phyloP scores from a whole-genome alignment of 768 basidiomycete genomes.

The Kwoniella bestiolae region DNA sequence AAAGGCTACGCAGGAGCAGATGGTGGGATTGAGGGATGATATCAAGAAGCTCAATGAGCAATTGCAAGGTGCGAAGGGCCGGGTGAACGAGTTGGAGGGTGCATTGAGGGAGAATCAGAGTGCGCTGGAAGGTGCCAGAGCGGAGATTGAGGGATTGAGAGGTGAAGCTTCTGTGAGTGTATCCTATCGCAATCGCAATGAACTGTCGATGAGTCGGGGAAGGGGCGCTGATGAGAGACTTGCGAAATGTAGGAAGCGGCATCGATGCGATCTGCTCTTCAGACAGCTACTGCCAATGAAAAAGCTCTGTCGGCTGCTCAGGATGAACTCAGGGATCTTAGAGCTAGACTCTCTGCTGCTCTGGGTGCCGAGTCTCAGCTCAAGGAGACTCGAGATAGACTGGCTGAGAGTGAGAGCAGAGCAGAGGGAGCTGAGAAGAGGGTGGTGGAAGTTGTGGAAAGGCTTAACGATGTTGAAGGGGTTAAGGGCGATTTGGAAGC shows the following conservation, averaged over 20 bases:
- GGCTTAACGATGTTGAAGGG: constrained; percentile 44
- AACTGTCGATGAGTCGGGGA: too few relatives aligned
- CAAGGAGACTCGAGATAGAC: not conserved
- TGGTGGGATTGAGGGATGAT: constrained; percentile 75
- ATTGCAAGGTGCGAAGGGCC: constrained; percentile 68
- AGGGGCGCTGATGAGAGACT: constrained; percentile 26
- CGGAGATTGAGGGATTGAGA: constrained; percentile 81
- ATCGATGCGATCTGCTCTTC: constrained; percentile 60
- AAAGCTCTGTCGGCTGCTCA: constrained; percentile 64
- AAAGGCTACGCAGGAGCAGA: constrained; percentile 71
- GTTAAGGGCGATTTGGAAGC: constrained; percentile 31
- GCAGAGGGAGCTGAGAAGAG: constrained; percentile 21
- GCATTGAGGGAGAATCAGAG: constrained; percentile 83
- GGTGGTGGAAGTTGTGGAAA: constrained; percentile 12
- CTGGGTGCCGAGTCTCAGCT: constrained; percentile 5
- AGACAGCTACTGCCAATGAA: constrained; percentile 63
- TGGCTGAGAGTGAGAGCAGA: constrained; percentile 19
- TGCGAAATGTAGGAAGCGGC: constrained; percentile 66
- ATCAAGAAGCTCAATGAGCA: constrained; percentile 69
- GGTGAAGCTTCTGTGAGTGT: constrained; percentile 76
- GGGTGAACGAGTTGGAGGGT: constrained; percentile 84
- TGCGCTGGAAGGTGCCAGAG: constrained; percentile 84
- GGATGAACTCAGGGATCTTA: constrained; percentile 66
- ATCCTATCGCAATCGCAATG: too few relatives aligned
- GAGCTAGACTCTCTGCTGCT: constrained; percentile 60